Percentiles rank a stretch among this genome's conserved stretches.
phyloP scores from a whole-genome alignment of 306 rosid species.

The Castanea sativa region DNA sequence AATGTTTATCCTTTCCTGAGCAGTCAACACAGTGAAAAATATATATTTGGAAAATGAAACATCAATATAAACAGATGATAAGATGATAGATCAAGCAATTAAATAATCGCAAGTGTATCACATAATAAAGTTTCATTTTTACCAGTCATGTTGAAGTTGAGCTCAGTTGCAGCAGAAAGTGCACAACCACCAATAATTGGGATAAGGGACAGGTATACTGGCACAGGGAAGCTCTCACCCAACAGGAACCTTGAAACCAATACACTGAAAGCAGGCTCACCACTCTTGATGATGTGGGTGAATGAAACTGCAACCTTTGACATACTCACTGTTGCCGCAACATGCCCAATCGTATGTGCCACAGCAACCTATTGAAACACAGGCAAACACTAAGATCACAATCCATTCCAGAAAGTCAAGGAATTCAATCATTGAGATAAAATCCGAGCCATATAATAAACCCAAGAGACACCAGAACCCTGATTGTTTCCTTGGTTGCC shows the following conservation, averaged over 20 bases:
- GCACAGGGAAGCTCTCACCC: conserved; percentile 84
- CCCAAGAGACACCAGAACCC: not conserved
- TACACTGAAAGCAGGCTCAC: conserved; percentile 97
- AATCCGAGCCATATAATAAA: conserved; percentile 5
- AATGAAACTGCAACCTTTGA: conserved; percentile 99
- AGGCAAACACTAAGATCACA: conserved; percentile 14
- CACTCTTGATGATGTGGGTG: conserved; percentile 98
- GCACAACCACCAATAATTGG: conserved; percentile 99
- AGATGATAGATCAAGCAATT: not conserved
- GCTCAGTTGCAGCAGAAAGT: conserved; percentile 97
- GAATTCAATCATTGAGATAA: not conserved
- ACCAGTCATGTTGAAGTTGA: conserved; percentile 97
- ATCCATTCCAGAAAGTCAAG: conserved; percentile 8
- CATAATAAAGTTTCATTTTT: conserved; percentile 17
- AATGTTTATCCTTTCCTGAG: not conserved
- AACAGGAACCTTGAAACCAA: conserved; percentile 83
- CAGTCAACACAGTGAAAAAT: not conserved
- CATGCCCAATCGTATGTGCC: conserved; percentile 98
- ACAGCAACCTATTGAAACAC: conserved; percentile 70
- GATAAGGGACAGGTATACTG: conserved; percentile 80
- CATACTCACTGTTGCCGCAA: conserved; percentile 97
- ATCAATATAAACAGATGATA: not conserved
- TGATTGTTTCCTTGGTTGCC: not conserved
- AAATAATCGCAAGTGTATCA: not conserved
- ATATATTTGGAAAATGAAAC: not conserved